These are phyloP conservation scores for Paramecium tetraurelia DNA, from an alignment of 73 alveolate species.

Conservation along the genomic window DNA sequence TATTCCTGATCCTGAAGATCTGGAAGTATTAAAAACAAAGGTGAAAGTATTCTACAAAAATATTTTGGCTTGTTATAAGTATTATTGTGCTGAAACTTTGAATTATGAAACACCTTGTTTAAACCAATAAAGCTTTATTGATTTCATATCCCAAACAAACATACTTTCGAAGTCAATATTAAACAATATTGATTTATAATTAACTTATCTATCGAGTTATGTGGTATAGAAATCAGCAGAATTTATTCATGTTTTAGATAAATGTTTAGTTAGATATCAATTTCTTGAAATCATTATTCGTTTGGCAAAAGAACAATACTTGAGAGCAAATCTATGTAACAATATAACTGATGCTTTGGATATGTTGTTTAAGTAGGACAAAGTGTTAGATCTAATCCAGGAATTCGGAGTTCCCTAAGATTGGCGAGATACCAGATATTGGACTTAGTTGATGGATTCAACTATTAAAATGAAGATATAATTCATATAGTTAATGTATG, in stretches of 20 bases:
- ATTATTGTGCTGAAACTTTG: constrained; percentile 29
- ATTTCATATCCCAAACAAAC: background rate
- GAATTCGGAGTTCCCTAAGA: constrained; percentile 26
- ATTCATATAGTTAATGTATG: background rate
- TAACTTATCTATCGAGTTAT: constrained; percentile 30
- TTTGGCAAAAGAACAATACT: constrained; percentile 26
- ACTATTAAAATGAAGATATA: background rate
- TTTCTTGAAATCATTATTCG: constrained; percentile 31
- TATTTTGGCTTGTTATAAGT: constrained; percentile 35
- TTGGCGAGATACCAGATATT: constrained; percentile 45
- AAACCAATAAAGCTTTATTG: background rate
- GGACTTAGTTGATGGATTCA: constrained; percentile 39
- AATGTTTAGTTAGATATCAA: constrained; percentile 46
- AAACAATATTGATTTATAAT: constrained; percentile 23
- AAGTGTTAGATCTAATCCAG: background rate
- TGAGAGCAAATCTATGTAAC: background rate
- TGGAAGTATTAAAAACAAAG: background rate
- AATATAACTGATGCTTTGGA: constrained; percentile 17
- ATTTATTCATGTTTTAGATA: background rate
- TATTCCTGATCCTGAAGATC: constrained; percentile 41
- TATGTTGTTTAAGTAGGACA: background rate
- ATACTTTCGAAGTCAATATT: background rate
- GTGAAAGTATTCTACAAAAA: background rate
- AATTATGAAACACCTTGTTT: constrained; percentile 28
- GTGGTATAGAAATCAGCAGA: constrained; percentile 3